phyloP scores from a whole-genome alignment of 176 grass and related monocot genomes.

The Lolium perenne region DNA sequence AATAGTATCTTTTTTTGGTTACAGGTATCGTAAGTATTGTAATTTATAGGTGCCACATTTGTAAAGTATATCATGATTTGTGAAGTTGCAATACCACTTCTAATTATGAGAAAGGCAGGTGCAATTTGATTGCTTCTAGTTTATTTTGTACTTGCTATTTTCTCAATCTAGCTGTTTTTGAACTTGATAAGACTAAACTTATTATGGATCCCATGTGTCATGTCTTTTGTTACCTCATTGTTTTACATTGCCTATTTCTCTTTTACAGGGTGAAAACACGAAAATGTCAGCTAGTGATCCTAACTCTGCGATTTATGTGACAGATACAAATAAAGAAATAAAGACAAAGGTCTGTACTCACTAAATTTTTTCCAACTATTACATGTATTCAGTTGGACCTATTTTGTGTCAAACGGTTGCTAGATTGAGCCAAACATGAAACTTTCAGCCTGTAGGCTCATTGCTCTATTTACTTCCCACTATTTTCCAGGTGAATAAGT shows the following conservation, averaged over 20 bases:
- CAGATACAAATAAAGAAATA: conserved; percentile 87
- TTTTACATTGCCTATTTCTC: conserved; percentile 24
- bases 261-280: conserved; percentile 77
- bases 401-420: conserved; percentile 20
- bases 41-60: background rate
- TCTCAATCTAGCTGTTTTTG: conserved; percentile 5
- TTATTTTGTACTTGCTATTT: conserved; percentile 25
- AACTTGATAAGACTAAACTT: conserved; percentile 13
- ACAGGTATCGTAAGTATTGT: background rate
- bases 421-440: conserved; percentile 17
- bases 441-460: background rate
- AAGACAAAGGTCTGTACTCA: conserved; percentile 71
- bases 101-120: background rate
- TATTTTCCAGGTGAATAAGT: conserved; percentile 76
- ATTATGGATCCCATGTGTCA: background rate
- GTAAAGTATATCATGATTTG: background rate
- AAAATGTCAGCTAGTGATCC: conserved; percentile 99
- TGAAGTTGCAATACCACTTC: conserved; percentile 17
- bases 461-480: conserved; percentile 19
- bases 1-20: conserved; percentile 15
- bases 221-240: conserved; percentile 5
- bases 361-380: background rate
- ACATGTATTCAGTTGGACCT: background rate
- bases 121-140: conserved; percentile 24
- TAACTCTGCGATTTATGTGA: conserved; percentile 98